A percentile compares a stretch with the other conserved stretches of the same genome.
phyloP scores from a whole-genome alignment of 805 yeast genomes.

The Brettanomyces bruxellensis region DNA sequence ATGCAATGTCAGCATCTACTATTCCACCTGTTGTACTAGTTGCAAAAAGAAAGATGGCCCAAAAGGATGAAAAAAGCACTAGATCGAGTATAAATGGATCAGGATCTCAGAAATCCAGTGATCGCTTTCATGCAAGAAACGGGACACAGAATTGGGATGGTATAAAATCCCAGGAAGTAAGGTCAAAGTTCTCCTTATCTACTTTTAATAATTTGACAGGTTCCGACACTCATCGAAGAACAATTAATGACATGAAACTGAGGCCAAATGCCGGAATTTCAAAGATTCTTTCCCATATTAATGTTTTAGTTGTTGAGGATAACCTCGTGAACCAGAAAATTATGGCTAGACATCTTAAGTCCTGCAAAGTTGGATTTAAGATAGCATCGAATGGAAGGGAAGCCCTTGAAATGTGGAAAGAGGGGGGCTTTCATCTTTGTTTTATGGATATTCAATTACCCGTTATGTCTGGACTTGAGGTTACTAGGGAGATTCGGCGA shows the following conservation, averaged over 20 bases:
- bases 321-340: constrained; percentile 90
- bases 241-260: background rate
- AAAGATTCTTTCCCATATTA: constrained; percentile 78
- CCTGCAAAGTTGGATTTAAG: constrained; percentile 74
- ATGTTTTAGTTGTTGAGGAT: constrained; percentile 92
- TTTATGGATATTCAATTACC: constrained; percentile 97
- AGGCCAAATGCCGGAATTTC: constrained; percentile 29
- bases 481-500: constrained; percentile 83
- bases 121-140: background rate
- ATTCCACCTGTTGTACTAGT: too few species aligned
- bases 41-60: too few species aligned
- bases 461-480: constrained; percentile 91
- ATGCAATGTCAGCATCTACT: too few species aligned
- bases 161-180: too few species aligned
- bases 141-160: too few species aligned
- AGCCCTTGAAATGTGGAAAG: constrained; percentile 90
- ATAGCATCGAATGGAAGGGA: constrained; percentile 92
- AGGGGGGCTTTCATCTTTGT: constrained; percentile 90
- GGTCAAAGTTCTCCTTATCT: too few species aligned
- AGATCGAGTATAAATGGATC: constrained; percentile 27
- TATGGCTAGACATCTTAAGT: constrained; percentile 77
- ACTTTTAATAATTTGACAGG: too few species aligned
- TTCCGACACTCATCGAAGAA: background rate
- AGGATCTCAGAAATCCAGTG: background rate
- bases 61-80: too few species aligned